phyloP scores from a whole-genome alignment of 108 stramenopile genomes.

The Stephanodiscus triporus region DNA sequence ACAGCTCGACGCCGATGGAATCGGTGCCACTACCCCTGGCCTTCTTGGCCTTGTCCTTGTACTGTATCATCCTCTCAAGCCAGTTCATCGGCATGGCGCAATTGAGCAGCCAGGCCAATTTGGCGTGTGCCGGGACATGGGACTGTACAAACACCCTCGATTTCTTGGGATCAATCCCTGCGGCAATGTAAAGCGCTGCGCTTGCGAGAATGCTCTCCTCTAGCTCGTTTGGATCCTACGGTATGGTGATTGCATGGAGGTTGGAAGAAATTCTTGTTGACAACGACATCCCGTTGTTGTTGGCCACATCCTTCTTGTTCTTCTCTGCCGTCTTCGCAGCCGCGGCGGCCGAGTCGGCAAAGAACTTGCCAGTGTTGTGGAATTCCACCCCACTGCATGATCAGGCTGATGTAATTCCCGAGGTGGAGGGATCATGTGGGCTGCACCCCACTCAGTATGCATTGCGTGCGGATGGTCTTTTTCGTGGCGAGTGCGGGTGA shows the following conservation, averaged over 20 bases:
- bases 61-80: constrained; percentile 99
- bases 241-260: constrained; percentile 99
- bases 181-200: constrained; percentile 90
- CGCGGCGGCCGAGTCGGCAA: constrained; percentile 19
- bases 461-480: constrained; percentile 52
- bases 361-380: constrained; percentile 80
- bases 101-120: constrained; percentile 96
- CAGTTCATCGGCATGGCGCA: constrained; percentile 98
- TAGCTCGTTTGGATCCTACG: constrained; percentile 90
- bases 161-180: constrained; percentile 90
- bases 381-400: constrained; percentile 96
- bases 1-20: constrained; percentile 91
- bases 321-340: constrained; percentile 9
- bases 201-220: constrained; percentile 77
- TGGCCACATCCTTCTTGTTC: constrained; percentile 27
- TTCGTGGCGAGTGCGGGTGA: neutral
- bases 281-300: constrained; percentile 10
- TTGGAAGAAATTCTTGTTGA: constrained; percentile 96
- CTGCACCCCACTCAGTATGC: constrained; percentile 96
- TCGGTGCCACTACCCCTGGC: constrained; percentile 67
- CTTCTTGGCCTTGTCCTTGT: constrained; percentile 98
- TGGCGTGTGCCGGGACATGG: constrained; percentile 97
- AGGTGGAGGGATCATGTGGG: constrained; percentile 97
- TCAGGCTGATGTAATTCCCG: constrained; percentile 98
- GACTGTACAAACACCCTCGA: constrained; percentile 94